Evolutionary conservation across 305 asterid species (phyloP), one percentile per base, ranked within the genome.

Genomic region (Solanum aculeatissimum): DNA sequence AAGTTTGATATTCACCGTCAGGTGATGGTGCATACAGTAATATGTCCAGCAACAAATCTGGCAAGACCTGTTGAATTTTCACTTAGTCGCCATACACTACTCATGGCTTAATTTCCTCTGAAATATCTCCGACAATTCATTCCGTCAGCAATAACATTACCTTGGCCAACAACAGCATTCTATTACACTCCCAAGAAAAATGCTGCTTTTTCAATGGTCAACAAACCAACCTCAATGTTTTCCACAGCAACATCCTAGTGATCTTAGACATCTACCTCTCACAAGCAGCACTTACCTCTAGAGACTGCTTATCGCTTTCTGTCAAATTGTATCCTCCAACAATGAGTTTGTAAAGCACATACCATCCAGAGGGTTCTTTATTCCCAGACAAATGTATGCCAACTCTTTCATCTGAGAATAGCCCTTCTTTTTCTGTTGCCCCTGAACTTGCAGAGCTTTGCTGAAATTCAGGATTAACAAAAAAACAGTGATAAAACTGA

Each of bases 151-250:
- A 84, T 78, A 89, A 49, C 98, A 94, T 92, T 18, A 38, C 18
- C 12, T 69, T 70, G 98, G 92, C 98, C 93, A 81, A 95, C 97
- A 47, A 93, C 96, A 63, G 94, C 98, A 83, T 93, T 70, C 96
- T 60, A 95, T 93, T 29, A 92, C 95, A 87, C 92, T 91, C 87
- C 95, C 97, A 19, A 94, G 55, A 89, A 90, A 84, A 95, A 93
- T 62, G 93, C 93, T 43, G 74, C 89, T 79, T 49, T 91, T 83
- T 93, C 95, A 23, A 95, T 93, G 93, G 90, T 94, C 91, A 93
- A 23, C 10, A 88, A 89, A 87, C 96, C 97, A 38, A 92, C 90
- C 86, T 93, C 98, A 16, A 95, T 89, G 88, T 82, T 93, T 85
- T 91, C 95, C 85, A 91, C 84, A 85, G 93, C 94, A 72, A 91